Conservation (phyloP, 2,329 filamentous ascomycete species). For the Sporothrix inflata region DNA sequence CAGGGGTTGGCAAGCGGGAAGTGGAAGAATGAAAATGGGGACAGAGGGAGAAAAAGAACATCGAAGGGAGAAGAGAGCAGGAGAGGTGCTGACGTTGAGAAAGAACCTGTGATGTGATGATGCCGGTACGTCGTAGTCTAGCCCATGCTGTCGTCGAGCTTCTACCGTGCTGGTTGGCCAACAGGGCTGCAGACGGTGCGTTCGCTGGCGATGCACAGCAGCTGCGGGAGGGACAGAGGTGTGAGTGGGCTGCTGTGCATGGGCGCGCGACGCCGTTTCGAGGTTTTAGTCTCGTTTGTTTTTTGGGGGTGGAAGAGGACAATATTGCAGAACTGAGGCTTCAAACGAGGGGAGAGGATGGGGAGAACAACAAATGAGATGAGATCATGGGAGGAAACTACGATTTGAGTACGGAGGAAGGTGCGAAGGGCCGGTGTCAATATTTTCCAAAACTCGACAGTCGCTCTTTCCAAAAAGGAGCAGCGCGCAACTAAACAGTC, state of each 20-base stretch:
- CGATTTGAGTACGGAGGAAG: not conserved
- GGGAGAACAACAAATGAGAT: not conserved
- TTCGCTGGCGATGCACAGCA: conserved; percentile 23
- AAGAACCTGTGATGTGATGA: not conserved
- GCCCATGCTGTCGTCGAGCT: not conserved
- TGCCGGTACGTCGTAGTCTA: not conserved
- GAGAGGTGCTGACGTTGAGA: not conserved
- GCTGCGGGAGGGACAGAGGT: conserved; percentile 10
- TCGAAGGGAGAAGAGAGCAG: not conserved
- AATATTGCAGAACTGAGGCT: not conserved
- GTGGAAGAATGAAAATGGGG: conserved; percentile 1
- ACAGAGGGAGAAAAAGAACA: not conserved
- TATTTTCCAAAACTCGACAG: not conserved
- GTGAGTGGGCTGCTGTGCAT: conserved; percentile 23
- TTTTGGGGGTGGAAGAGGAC: not conserved
- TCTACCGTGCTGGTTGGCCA: conserved; percentile 25
- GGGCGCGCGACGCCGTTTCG: not conserved
- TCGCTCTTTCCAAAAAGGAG: not conserved
- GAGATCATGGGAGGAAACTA: not conserved
- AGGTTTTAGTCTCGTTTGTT: not conserved
- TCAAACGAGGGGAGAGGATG: not conserved
- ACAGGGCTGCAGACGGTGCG: conserved; percentile 23
- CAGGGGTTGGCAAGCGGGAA: conserved; percentile 6
- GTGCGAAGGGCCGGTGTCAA: not conserved
- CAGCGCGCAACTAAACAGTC: too few relatives aligned